Evolutionary conservation across 441 rosid genomes (phyloP).

Genomic region (Erodium trifolium): DNA sequence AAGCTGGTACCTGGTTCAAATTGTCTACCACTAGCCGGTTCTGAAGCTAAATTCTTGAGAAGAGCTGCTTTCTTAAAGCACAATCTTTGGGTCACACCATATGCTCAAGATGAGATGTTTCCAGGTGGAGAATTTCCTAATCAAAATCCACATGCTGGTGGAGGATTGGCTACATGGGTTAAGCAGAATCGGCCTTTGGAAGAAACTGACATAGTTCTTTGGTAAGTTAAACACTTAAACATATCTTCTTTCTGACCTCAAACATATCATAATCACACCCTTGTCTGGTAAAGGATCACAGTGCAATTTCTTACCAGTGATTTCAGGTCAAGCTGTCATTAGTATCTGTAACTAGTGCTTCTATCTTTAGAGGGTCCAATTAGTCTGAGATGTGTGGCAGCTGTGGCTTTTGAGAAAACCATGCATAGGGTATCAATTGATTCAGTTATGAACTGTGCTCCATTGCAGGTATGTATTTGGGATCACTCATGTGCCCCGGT

Average conservation of each 20-base stretch:
- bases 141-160: slow-evolving; percentile 78
- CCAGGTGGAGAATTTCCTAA: slow-evolving; percentile 91
- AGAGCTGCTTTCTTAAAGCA: slow-evolving; percentile 81
- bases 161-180: slow-evolving; percentile 76
- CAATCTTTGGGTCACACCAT: slow-evolving; percentile 77
- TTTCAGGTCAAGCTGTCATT: too few relatives aligned
- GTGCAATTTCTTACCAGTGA: too few relatives aligned
- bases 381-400: too few relatives aligned
- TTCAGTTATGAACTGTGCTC: too few relatives aligned
- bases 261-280: too few relatives aligned
- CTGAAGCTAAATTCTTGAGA: slow-evolving; percentile 66
- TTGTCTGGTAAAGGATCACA: too few relatives aligned
- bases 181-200: slow-evolving; percentile 66
- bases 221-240: slow-evolving; percentile 23
- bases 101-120: slow-evolving; percentile 47
- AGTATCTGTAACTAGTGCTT: too few relatives aligned
- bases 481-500: slow-evolving; percentile 68
- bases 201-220: slow-evolving; percentile 71
- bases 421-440: too few relatives aligned
- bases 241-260: too few relatives aligned
- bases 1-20: slow-evolving; percentile 79
- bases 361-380: too few relatives aligned
- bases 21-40: slow-evolving; percentile 70
- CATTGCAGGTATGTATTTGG: slow-evolving; percentile 74
- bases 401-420: too few relatives aligned